Evolutionary conservation across 176 grass and related monocot genomes (phyloP).

Genomic region (Puya raimondii): DNA sequence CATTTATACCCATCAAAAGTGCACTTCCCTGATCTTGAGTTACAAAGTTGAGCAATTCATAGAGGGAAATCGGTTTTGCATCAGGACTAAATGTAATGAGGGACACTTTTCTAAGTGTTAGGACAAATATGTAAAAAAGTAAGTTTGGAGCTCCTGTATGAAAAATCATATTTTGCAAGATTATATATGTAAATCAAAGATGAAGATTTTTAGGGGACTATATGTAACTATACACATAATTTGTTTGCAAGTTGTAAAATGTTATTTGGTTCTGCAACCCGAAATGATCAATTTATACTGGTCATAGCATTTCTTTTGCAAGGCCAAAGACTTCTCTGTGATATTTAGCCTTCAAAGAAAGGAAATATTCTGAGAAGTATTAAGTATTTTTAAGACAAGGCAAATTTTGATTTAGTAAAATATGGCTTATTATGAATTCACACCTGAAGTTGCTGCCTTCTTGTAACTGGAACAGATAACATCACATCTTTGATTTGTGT

Average conservation of each 20-base stretch:
- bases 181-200: too few relatives aligned
- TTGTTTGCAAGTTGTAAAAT: too few relatives aligned
- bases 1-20: not conserved
- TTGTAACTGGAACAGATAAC: constrained; percentile 50
- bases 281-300: too few relatives aligned
- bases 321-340: too few relatives aligned
- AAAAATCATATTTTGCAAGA: too few relatives aligned
- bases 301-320: too few relatives aligned
- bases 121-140: constrained; percentile 1
- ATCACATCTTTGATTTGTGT: constrained; percentile 83
- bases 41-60: not conserved
- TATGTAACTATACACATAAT: too few relatives aligned
- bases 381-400: not conserved
- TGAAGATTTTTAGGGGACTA: too few relatives aligned
- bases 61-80: not conserved
- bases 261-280: too few relatives aligned
- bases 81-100: constrained; percentile 6
- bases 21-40: too few relatives aligned
- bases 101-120: constrained; percentile 6
- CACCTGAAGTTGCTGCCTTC: constrained; percentile 70
- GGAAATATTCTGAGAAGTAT: not conserved
- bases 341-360: not conserved
- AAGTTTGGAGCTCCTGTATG: not conserved
- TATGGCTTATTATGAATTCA: not conserved
- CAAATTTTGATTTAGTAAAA: not conserved